phyloP scores from a whole-genome alignment of 257 asterid species.

The Oldenlandia corymbosa region DNA sequence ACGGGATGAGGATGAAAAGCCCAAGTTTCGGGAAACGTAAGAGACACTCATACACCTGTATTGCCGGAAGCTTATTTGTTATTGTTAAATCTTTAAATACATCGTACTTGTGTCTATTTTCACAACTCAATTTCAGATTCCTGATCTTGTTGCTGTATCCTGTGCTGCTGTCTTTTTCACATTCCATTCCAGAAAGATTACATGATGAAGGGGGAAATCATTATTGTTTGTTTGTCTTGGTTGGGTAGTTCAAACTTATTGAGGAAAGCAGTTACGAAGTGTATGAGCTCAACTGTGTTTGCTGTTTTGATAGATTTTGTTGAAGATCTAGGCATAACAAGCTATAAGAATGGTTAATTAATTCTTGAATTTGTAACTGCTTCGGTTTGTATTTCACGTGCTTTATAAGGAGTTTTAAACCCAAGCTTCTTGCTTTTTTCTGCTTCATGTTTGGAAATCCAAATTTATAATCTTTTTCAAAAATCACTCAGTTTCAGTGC shows the following conservation, averaged over 20 bases:
- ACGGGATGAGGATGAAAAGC: conserved; percentile 37
- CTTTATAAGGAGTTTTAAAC: background rate
- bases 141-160: background rate
- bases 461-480: too few species aligned
- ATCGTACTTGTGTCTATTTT: background rate
- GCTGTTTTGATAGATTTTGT: background rate
- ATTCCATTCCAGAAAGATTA: background rate
- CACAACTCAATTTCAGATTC: background rate
- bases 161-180: background rate
- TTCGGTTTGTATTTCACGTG: background rate
- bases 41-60: conserved; percentile 1
- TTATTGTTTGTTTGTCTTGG: background rate
- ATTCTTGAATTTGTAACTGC: background rate
- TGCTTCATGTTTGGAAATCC: background rate
- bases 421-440: background rate
- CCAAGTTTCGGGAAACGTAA: conserved; percentile 41
- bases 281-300: background rate
- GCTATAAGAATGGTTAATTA: background rate
- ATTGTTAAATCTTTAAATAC: background rate
- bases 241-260: background rate
- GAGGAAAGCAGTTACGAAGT: background rate
- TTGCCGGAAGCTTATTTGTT: background rate
- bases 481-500: background rate
- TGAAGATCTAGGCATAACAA: background rate
- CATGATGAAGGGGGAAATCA: background rate